phyloP scores from a whole-genome alignment of 345 rosid genomes.

The Euphorbia lathyris region DNA sequence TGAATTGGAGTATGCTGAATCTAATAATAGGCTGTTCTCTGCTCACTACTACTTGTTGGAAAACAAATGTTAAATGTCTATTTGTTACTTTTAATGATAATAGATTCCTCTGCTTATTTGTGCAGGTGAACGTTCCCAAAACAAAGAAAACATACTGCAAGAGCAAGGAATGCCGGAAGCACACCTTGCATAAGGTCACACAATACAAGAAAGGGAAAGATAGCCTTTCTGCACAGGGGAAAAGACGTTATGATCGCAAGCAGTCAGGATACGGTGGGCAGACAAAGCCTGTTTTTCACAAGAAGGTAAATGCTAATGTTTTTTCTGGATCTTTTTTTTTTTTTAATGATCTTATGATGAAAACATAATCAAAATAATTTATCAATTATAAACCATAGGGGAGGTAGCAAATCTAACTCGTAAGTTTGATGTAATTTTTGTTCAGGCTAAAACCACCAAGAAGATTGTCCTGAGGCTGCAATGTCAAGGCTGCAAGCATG shows the following conservation, averaged over 20 bases:
- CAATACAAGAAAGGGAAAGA: constrained; percentile 22
- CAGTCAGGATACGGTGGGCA: constrained; percentile 29
- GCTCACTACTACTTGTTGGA: too few relatives aligned
- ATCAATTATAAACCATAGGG: background rate
- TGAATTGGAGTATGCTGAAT: too few relatives aligned
- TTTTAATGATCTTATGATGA: background rate
- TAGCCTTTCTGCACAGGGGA: constrained; percentile 17
- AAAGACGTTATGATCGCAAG: constrained; percentile 22
- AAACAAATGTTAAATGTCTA: too few relatives aligned
- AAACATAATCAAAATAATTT: background rate
- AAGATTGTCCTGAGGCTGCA: constrained; percentile 7
- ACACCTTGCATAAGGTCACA: constrained; percentile 18
- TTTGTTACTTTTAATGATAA: too few relatives aligned
- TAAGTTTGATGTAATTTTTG: background rate
- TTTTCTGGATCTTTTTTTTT: background rate
- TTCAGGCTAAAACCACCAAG: constrained; percentile 1
- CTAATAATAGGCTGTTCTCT: too few relatives aligned
- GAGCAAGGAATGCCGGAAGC: constrained; percentile 19
- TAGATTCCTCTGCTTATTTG: too few relatives aligned
- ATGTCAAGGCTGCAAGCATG: constrained; percentile 10
- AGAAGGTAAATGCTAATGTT: constrained; percentile 15
- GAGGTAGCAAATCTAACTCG: background rate
- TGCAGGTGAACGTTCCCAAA: too few relatives aligned
- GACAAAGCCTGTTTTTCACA: constrained; percentile 30
- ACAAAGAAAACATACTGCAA: too few relatives aligned